Conservation (phyloP, 164 flowering plant genomes). For the Nymphaea thermarum region DNA sequence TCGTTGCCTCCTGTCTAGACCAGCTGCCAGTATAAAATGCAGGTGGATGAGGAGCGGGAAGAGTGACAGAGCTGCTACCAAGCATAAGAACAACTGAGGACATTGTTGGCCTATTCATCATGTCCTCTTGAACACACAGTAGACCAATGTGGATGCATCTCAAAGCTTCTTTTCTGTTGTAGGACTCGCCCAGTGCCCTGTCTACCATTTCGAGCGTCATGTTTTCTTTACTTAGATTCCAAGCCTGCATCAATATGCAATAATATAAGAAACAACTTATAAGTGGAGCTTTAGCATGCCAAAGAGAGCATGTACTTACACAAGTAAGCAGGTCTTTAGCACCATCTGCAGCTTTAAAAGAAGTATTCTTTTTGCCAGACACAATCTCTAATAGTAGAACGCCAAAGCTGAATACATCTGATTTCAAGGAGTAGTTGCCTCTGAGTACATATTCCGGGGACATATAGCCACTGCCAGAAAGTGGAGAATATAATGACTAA, state of each 20-base stretch:
- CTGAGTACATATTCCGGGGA: too few relatives aligned
- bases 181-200: neutral
- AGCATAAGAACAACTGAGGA: conserved; percentile 14
- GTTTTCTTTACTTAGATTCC: conserved; percentile 10
- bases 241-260: conserved; percentile 5
- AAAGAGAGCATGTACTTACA: too few relatives aligned
- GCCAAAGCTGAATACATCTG: too few relatives aligned
- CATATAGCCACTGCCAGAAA: too few relatives aligned
- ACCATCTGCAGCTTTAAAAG: too few relatives aligned
- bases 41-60: conserved; percentile 11
- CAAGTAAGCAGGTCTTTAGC: too few relatives aligned
- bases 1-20: neutral
- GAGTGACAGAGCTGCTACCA: conserved; percentile 6
- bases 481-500: too few relatives aligned
- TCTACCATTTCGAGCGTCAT: conserved; percentile 11
- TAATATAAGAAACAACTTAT: too few relatives aligned
- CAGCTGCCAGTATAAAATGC: conserved; percentile 7
- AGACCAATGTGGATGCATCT: conserved; percentile 22
- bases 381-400: too few relatives aligned
- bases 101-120: conserved; percentile 17
- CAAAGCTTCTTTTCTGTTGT: conserved; percentile 7
- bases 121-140: conserved; percentile 18
- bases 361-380: too few relatives aligned
- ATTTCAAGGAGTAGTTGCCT: too few relatives aligned
- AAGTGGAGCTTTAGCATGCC: too few relatives aligned